A percentile compares a stretch with the other conserved stretches of the same genome.
Conservation (phyloP, 768 basidiomycete species). For the Punctularia strigosozonata region DNA sequence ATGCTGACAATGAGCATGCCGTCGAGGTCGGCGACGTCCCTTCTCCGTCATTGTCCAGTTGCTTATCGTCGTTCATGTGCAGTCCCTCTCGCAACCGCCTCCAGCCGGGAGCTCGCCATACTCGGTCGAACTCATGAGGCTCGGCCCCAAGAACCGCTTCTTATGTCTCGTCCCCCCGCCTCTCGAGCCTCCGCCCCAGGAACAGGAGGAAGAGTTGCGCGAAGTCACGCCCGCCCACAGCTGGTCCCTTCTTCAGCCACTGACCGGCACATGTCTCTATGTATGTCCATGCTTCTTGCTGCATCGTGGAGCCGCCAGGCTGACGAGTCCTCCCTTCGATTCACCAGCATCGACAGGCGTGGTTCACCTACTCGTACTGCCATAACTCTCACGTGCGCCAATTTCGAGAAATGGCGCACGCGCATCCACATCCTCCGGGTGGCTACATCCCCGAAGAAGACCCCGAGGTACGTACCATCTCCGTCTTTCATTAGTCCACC, state of each 20-base stretch:
- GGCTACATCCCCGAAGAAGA: constrained; percentile 78
- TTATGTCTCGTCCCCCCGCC: constrained; percentile 70
- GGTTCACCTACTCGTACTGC: constrained; percentile 98
- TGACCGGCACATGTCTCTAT: constrained; percentile 75
- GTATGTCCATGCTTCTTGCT: constrained; percentile 37
- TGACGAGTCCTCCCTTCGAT: constrained; percentile 19
- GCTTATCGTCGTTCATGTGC: neutral
- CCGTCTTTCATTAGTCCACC: constrained; percentile 11
- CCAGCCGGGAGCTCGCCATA: constrained; percentile 21
- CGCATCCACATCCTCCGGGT: constrained; percentile 53
- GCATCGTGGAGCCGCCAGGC: too few relatives aligned
- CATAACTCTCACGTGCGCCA: constrained; percentile 93
- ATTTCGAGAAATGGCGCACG: constrained; percentile 73
- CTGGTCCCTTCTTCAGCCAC: constrained; percentile 74
- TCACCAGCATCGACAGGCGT: constrained; percentile 68
- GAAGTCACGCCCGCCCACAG: constrained; percentile 61
- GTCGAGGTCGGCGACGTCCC: too few relatives aligned
- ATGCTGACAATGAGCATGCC: constrained; percentile 28
- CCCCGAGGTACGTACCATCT: constrained; percentile 45
- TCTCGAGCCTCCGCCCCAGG: constrained; percentile 30
- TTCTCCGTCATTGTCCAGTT: neutral
- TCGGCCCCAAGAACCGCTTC: constrained; percentile 59
- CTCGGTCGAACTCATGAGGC: constrained; percentile 63
- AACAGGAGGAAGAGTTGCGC: constrained; percentile 42
- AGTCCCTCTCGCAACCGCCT: constrained; percentile 5